Conservation (phyloP, 2,329 filamentous ascomycete genomes). For the Sporothrix variecibatus region DNA sequence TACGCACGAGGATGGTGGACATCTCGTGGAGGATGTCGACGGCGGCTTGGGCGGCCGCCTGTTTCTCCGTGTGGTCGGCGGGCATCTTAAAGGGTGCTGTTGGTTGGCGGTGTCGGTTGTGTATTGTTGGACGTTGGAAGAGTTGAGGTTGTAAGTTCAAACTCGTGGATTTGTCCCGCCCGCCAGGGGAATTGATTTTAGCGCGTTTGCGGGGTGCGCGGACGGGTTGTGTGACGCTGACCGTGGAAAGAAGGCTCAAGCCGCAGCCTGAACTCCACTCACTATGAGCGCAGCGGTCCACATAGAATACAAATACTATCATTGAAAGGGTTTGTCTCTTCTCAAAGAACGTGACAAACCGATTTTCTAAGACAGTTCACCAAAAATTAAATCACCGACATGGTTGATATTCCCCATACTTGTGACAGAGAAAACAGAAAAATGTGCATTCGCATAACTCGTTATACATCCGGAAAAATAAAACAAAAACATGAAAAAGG, state of each 20-base stretch:
- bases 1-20: constrained; percentile 79
- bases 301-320: neutral
- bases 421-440: neutral
- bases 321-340: no score
- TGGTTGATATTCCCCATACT: no score
- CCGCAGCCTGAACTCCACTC: neutral
- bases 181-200: neutral
- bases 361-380: no score
- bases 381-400: no score
- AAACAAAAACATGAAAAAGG: neutral
- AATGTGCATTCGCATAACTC: constrained; percentile 1
- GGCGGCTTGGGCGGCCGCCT: constrained; percentile 76
- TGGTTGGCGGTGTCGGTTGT: neutral
- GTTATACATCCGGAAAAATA: neutral
- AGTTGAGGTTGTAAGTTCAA: neutral
- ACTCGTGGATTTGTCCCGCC: neutral
- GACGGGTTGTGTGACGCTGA: neutral
- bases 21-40: constrained; percentile 84
- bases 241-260: neutral
- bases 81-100: constrained; percentile 32
- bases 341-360: no score
- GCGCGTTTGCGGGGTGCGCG: constrained; percentile 15
- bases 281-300: neutral
- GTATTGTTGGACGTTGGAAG: neutral
- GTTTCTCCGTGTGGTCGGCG: constrained; percentile 62